Conservation (phyloP, 139 green algal genomes). For the Bryopsis sp. region DNA sequence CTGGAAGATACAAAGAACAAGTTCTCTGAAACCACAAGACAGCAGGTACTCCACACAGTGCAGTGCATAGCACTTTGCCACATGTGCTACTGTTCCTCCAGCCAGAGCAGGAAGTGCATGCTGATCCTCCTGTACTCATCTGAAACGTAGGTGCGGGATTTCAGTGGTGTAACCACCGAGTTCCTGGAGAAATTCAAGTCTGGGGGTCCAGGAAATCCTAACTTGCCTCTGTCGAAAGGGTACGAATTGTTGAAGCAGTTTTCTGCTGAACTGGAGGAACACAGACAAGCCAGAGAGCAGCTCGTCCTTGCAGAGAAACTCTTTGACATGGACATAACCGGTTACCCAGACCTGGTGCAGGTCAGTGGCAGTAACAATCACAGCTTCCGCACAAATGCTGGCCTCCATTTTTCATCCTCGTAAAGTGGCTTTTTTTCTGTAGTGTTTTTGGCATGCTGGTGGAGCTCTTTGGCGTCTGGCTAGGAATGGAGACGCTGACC, state of each 20-base stretch:
- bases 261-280: slow-evolving; percentile 32
- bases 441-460: too few relatives aligned
- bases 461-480: too few relatives aligned
- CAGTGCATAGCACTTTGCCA: slow-evolving; percentile 11
- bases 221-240: slow-evolving; percentile 33
- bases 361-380: too few relatives aligned
- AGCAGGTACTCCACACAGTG: slow-evolving; percentile 46
- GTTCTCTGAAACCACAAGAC: slow-evolving; percentile 51
- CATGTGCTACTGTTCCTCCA: neutral
- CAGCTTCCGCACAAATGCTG: too few relatives aligned
- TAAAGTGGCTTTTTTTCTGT: too few relatives aligned
- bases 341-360: slow-evolving; percentile 54
- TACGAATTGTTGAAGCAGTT: slow-evolving; percentile 39
- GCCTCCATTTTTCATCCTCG: too few relatives aligned
- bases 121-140: too few relatives aligned
- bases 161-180: slow-evolving; percentile 26
- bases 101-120: too few relatives aligned
- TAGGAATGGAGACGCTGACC: neutral
- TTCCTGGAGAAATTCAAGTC: slow-evolving; percentile 32
- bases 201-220: slow-evolving; percentile 34
- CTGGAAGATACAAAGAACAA: slow-evolving; percentile 57
- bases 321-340: slow-evolving; percentile 70
- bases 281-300: slow-evolving; percentile 45
- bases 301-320: slow-evolving; percentile 75
- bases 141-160: slow-evolving; percentile 52